Evolutionary conservation across 2,329 filamentous ascomycete species (phyloP).

Genomic region (Cercospora zeae-maydis): DNA sequence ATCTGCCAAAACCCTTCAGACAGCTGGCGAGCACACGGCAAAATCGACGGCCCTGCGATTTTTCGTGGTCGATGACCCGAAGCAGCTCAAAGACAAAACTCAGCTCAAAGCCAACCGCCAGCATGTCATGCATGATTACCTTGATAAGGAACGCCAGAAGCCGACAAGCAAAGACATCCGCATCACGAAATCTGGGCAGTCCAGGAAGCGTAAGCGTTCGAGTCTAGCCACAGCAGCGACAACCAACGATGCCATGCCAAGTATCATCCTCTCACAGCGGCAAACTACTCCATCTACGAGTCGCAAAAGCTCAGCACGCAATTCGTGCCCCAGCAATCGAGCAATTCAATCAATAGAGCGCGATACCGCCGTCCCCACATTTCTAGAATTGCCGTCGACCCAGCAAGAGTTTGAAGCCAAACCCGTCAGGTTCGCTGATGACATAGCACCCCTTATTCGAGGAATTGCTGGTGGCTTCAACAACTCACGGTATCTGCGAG

Average conservation of each 20-base stretch:
- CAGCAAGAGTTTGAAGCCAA: not conserved
- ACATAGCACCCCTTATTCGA: slow-evolving; percentile 15
- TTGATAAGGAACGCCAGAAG: slow-evolving; percentile 31
- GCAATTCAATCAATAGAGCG: not conserved
- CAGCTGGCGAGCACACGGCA: not conserved
- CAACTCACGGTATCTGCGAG: slow-evolving; percentile 18
- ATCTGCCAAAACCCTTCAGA: not conserved
- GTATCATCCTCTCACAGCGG: not conserved
- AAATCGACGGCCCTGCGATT: slow-evolving; percentile 19
- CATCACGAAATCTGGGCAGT: slow-evolving; percentile 15
- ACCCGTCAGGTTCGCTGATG: slow-evolving; percentile 17
- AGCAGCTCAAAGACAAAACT: slow-evolving; percentile 29
- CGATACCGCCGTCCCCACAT: not conserved
- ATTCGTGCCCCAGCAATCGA: not conserved
- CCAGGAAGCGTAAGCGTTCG: slow-evolving; percentile 19
- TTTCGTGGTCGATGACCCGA: slow-evolving; percentile 30
- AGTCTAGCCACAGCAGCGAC: not conserved
- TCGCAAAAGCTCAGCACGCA: not conserved
- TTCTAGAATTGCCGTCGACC: not conserved
- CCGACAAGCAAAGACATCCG: slow-evolving; percentile 28
- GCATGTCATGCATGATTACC: slow-evolving; percentile 35
- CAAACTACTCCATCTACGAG: not conserved
- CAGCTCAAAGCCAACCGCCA: slow-evolving; percentile 32
- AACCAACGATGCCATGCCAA: not conserved
- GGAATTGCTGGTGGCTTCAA: slow-evolving; percentile 20